Evolutionary conservation across 2,329 filamentous ascomycete species (phyloP).

Genomic region (Metarhizium guizhouense): DNA sequence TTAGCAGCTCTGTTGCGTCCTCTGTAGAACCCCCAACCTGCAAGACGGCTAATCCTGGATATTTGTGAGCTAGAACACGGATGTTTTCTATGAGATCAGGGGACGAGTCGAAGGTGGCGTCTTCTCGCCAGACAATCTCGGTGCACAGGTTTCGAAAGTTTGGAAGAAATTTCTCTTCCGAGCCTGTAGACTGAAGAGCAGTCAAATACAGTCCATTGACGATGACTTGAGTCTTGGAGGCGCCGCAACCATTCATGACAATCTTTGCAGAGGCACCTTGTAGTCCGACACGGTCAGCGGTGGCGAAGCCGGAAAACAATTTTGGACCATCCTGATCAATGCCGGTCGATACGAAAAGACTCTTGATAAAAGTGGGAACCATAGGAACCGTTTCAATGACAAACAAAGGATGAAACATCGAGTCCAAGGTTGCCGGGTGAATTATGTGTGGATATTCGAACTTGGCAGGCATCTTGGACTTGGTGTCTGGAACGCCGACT

Average conservation of each 20-base stretch:
- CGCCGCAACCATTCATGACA: constrained; percentile 28
- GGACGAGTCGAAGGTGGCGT: constrained; percentile 19
- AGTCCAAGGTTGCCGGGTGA: constrained; percentile 49
- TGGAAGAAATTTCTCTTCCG: constrained; percentile 31
- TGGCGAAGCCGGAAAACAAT: constrained; percentile 33
- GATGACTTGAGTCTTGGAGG: constrained; percentile 26
- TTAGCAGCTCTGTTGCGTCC: constrained; percentile 16
- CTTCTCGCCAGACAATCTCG: constrained; percentile 37
- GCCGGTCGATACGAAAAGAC: constrained; percentile 35
- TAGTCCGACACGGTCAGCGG: constrained; percentile 23
- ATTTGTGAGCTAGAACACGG: constrained; percentile 28
- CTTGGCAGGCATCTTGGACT: constrained; percentile 39
- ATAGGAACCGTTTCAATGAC: constrained; percentile 35
- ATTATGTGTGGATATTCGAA: constrained; percentile 47
- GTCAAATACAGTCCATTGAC: constrained; percentile 37
- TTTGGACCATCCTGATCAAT: constrained; percentile 22
- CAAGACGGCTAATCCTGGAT: constrained; percentile 28
- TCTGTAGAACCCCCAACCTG: constrained; percentile 23
- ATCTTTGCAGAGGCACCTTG: constrained; percentile 34
- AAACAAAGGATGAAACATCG: constrained; percentile 45
- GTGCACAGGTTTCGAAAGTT: constrained; percentile 40
- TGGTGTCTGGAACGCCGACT: constrained; percentile 39
- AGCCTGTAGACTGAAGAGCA: constrained; percentile 19
- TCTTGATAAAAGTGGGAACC: constrained; percentile 38
- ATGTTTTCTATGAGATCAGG: constrained; percentile 18